A percentile compares a stretch with the other conserved stretches of the same genome.
phyloP scores from a whole-genome alignment of 208 protist genomes.

The Acanthamoeba healyi region DNA sequence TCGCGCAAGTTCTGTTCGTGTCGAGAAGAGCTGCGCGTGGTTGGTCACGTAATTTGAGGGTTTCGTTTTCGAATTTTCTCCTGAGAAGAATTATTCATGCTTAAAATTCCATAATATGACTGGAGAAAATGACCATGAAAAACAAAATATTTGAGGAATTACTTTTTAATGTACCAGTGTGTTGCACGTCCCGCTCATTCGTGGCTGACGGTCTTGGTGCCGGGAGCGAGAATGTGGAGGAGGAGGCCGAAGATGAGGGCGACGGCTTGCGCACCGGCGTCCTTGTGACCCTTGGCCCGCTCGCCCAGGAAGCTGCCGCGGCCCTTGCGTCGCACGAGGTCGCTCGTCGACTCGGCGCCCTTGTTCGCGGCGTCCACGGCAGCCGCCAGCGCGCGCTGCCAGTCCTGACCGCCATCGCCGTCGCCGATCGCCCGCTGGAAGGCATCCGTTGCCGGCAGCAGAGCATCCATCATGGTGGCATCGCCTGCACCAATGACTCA shows the following conservation, averaged over 20 bases:
- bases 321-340: conserved; percentile 41
- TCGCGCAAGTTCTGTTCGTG: too few relatives aligned
- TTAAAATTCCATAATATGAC: too few relatives aligned
- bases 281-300: conserved; percentile 56
- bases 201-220: too few relatives aligned
- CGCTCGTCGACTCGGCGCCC: conserved; percentile 35
- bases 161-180: too few relatives aligned
- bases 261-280: conserved; percentile 42
- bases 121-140: too few relatives aligned
- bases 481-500: conserved; percentile 23
- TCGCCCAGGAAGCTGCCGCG: conserved; percentile 48
- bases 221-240: background rate
- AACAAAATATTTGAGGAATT: too few relatives aligned
- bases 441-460: conserved; percentile 61
- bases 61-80: too few relatives aligned
- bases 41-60: too few relatives aligned
- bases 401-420: background rate
- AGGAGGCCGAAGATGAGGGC: background rate
- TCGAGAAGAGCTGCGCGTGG: too few relatives aligned
- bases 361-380: conserved; percentile 4
- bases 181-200: too few relatives aligned
- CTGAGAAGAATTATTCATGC: too few relatives aligned
- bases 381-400: background rate
- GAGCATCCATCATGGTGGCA: conserved; percentile 66
- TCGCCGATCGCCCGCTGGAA: background rate